Base-by-base conservation (phyloP, 768 basidiomycete species). In the Myochromella boudieri region DNA sequence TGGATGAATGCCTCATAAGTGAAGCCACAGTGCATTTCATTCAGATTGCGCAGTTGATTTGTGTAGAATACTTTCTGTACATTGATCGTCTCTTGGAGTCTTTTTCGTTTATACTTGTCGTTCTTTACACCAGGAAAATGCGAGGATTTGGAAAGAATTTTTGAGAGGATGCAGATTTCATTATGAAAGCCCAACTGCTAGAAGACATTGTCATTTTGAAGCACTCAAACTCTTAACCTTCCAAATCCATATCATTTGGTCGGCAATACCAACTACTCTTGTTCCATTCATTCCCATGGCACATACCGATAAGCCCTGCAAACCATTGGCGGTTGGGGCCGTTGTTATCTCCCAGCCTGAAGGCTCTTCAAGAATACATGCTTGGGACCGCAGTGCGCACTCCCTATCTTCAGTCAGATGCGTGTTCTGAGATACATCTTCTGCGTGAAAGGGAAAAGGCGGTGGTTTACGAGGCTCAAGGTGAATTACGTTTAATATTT, bases 401-500 rank as follows among this genome's bases (percentile, higher is more conserved):
- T 48, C 56, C 26, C 44, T 48, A 26, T 64, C 62, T 1, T 65
- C 68, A 21, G 60, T 56, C 18, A 69, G 46, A 38, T 59, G 60
- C 29, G 65, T 44, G 28, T 50, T 52, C 36, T 56, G 48, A 12
- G 43, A 48, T 33, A 65, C 47, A 4, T 51, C 51, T 9, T 59
- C 60, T 33, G 51, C 59, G n/a, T 65, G 65, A 17, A 62, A 43
- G 9, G 77, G 75, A 55, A 77, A 77, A 5, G 66, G 52, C 1
- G 72, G 75, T 3, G 65, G 67, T 36, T 60, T 56, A 31, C 77
- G 68, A 2, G 80, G 69, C 18, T 62, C 56, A 52, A 85, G 70
- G 40, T 72, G 67, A 11, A 68, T 60, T 20, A 78, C 60, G 36
- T 79, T 82, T 53, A 76, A 58, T 12, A 83, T 58, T 26, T 58